A percentile compares a stretch with the other conserved stretches of the same genome.
Evolutionary conservation across 176 grass and related monocot genomes (phyloP).

Genomic region (Oryza longistaminata): DNA sequence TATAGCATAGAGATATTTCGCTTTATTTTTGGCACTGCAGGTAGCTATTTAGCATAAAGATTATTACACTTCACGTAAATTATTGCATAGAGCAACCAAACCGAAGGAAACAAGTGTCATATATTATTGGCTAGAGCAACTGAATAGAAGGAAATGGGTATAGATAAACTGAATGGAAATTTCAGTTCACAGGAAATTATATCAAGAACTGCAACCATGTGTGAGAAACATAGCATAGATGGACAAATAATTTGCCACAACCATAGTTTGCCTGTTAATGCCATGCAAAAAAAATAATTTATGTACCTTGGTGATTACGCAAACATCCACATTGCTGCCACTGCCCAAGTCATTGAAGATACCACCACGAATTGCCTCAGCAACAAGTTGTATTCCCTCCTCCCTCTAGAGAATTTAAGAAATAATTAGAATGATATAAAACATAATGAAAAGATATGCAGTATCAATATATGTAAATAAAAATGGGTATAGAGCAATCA

Average conservation of each 20-base stretch:
- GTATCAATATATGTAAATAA: neutral
- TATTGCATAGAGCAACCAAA: no score
- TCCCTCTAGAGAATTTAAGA: slow-evolving; percentile 58
- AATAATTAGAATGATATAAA: slow-evolving; percentile 2
- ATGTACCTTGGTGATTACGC: slow-evolving; percentile 94
- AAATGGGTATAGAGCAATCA: slow-evolving; percentile 3
- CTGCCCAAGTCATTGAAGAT: slow-evolving; percentile 98
- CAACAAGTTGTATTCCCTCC: slow-evolving; percentile 81
- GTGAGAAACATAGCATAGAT: neutral
- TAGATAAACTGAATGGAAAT: neutral
- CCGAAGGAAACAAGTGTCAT: neutral
- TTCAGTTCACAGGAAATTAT: neutral
- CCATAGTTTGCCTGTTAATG: neutral
- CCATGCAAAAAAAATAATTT: slow-evolving; percentile 4
- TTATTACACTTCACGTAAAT: no score
- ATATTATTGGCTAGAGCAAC: neutral
- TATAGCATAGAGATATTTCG: neutral
- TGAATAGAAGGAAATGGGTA: neutral
- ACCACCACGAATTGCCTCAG: slow-evolving; percentile 72
- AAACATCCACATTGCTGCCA: slow-evolving; percentile 96
- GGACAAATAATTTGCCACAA: neutral
- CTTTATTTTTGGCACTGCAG: neutral
- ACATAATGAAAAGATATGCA: neutral
- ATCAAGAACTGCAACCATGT: neutral
- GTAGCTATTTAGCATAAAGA: neutral